These are phyloP conservation scores for Arthroderma sp. DNA, from an alignment of 2,329 filamentous ascomycete genomes.

Conservation along the genomic window DNA sequence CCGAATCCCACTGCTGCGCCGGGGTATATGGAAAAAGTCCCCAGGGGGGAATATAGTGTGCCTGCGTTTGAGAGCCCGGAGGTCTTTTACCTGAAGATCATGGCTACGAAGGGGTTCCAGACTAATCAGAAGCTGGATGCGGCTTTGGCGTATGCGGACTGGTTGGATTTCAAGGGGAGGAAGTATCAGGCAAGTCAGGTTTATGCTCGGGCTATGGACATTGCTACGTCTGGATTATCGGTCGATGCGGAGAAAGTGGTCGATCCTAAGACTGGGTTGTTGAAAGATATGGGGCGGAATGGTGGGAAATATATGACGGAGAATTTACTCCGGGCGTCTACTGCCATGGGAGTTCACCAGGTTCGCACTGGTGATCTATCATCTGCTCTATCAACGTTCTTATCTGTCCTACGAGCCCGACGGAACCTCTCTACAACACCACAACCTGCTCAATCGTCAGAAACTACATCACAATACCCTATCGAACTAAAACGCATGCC, in stretches of 20 bases:
- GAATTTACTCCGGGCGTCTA: conserved; percentile 64
- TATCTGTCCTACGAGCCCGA: conserved; percentile 70
- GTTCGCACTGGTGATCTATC: conserved; percentile 55
- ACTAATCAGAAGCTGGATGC: conserved; percentile 69
- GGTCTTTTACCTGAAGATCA: conserved; percentile 64
- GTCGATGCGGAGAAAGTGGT: conserved; percentile 37
- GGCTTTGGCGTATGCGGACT: conserved; percentile 69
- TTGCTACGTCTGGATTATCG: conserved; percentile 48
- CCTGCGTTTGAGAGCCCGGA: conserved; percentile 58
- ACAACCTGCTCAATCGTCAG: conserved; percentile 12
- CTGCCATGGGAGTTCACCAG: conserved; percentile 64
- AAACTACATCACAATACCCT: conserved; percentile 13
- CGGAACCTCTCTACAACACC: conserved; percentile 39
- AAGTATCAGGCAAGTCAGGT: conserved; percentile 54
- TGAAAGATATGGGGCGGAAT: conserved; percentile 39
- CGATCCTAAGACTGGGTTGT: conserved; percentile 48
- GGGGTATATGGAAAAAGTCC: conserved; percentile 36
- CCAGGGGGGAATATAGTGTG: conserved; percentile 63
- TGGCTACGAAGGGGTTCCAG: conserved; percentile 68
- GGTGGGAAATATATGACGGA: conserved; percentile 44
- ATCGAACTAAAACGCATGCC: conserved; percentile 13
- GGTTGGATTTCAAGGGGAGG: conserved; percentile 63
- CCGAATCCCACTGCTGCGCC: conserved; percentile 63
- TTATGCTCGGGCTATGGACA: conserved; percentile 62
- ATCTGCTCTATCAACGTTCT: conserved; percentile 65